Conservation (phyloP, 352 stramenopile species). For the Phytophthora hibernalis region DNA sequence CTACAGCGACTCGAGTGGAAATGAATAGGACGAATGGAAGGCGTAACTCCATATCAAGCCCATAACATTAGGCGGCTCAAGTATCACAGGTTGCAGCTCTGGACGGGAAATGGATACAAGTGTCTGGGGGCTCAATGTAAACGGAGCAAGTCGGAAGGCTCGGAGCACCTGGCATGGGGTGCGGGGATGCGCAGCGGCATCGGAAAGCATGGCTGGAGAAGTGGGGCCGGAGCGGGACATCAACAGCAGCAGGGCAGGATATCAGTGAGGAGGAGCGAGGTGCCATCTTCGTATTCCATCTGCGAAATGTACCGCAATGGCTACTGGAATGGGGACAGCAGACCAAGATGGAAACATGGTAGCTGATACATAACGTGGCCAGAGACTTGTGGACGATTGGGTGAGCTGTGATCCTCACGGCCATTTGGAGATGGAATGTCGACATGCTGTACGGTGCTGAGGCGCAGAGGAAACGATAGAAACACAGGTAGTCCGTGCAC, state of each 20-base stretch:
- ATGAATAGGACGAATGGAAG: neutral
- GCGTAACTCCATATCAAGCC: neutral
- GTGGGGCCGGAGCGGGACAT: too few relatives aligned
- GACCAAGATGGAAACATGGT: neutral
- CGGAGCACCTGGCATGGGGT: neutral
- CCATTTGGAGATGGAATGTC: conserved; percentile 1
- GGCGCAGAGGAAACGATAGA: neutral
- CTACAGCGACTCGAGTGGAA: neutral
- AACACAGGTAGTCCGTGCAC: neutral
- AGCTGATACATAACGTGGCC: neutral
- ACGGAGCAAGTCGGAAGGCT: neutral
- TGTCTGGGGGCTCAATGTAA: neutral
- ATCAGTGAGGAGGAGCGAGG: too few relatives aligned
- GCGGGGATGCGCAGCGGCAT: neutral
- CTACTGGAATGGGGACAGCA: neutral
- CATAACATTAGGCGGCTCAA: conserved; percentile 3
- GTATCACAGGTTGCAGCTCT: neutral
- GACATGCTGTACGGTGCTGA: neutral
- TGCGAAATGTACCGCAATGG: neutral
- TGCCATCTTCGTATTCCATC: too few relatives aligned
- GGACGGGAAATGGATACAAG: neutral
- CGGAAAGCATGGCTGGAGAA: neutral
- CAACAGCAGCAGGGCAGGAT: too few relatives aligned
- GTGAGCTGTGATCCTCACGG: neutral
- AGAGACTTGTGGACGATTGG: neutral